A percentile compares a stretch with the other conserved stretches of the same genome.
Evolutionary conservation across 2,329 filamentous ascomycete genomes (phyloP).

Genomic region (Rugonectria rugulosa): DNA sequence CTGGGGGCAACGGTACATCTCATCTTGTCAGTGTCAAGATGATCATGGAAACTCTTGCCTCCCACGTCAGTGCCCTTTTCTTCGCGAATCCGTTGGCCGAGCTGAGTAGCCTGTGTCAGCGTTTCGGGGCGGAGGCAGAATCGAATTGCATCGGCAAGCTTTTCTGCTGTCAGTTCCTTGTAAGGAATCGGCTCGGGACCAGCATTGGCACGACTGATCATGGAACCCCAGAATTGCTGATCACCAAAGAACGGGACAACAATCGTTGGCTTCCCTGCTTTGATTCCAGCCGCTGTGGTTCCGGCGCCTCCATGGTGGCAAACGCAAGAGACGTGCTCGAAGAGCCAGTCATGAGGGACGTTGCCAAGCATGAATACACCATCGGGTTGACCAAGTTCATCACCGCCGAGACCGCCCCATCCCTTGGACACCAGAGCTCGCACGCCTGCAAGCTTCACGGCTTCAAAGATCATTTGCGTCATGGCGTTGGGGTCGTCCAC

Average conservation of each 20-base stretch:
- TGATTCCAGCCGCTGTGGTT: conserved; percentile 87
- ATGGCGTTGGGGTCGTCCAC: conserved; percentile 77
- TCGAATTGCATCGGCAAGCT: conserved; percentile 69
- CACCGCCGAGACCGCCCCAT: conserved; percentile 84
- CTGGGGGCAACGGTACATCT: conserved; percentile 74
- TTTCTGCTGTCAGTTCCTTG: conserved; percentile 71
- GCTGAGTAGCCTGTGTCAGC: conserved; percentile 59
- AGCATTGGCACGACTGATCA: conserved; percentile 76
- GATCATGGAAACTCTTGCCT: conserved; percentile 74
- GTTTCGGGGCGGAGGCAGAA: conserved; percentile 68
- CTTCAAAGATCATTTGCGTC: conserved; percentile 76
- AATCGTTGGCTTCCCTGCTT: conserved; percentile 79
- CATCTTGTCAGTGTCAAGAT: conserved; percentile 70
- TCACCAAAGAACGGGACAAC: conserved; percentile 89
- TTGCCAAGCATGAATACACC: conserved; percentile 86
- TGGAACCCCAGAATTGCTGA: conserved; percentile 83
- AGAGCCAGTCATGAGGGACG: conserved; percentile 89
- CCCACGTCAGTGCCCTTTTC: conserved; percentile 72
- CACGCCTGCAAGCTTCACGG: conserved; percentile 71
- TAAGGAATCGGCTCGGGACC: conserved; percentile 75
- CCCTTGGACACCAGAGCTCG: conserved; percentile 85
- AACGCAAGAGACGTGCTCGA: conserved; percentile 80
- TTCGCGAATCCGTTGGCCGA: conserved; percentile 70
- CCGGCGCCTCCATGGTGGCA: conserved; percentile 90
- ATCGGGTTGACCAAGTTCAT: conserved; percentile 73